Conservation (phyloP, 164 flowering plant species). For the Tetracentron sinense region DNA sequence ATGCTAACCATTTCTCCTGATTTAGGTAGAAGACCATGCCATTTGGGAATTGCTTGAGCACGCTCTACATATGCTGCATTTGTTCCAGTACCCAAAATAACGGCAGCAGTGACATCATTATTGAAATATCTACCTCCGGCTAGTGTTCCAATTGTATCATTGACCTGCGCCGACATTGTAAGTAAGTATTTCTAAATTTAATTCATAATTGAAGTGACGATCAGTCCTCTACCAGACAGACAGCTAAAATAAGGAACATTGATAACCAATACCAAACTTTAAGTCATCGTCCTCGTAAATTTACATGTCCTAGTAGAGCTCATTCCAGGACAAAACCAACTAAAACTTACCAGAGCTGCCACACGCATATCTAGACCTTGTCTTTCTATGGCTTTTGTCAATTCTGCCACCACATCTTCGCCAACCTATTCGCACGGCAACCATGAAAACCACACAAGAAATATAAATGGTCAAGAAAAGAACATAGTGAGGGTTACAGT, state of each 20-base stretch:
- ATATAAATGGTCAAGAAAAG: neutral
- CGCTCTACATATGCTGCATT: conserved; percentile 98
- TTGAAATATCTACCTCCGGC: conserved; percentile 86
- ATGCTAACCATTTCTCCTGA: conserved; percentile 85
- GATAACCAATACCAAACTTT: neutral
- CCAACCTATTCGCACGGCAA: conserved; percentile 51
- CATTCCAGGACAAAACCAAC: no score
- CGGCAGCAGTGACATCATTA: conserved; percentile 76
- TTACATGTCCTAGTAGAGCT: neutral
- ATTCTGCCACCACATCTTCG: conserved; percentile 64
- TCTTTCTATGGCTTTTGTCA: conserved; percentile 69
- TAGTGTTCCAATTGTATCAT: conserved; percentile 93
- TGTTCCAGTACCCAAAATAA: conserved; percentile 95
- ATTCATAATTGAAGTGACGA: neutral
- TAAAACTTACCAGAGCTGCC: conserved; percentile 72
- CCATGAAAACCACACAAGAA: neutral
- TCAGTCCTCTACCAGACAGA: neutral
- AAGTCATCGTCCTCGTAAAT: neutral
- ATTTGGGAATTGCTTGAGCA: conserved; percentile 90
- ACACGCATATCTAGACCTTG: conserved; percentile 74
- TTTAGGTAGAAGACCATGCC: conserved; percentile 88
- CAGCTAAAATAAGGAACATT: neutral
- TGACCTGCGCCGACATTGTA: conserved; percentile 53
- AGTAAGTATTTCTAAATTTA: neutral
- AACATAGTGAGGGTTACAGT: neutral